phyloP scores from a whole-genome alignment of 2,329 filamentous ascomycete genomes.

The Paracoccidioides lutzii region DNA sequence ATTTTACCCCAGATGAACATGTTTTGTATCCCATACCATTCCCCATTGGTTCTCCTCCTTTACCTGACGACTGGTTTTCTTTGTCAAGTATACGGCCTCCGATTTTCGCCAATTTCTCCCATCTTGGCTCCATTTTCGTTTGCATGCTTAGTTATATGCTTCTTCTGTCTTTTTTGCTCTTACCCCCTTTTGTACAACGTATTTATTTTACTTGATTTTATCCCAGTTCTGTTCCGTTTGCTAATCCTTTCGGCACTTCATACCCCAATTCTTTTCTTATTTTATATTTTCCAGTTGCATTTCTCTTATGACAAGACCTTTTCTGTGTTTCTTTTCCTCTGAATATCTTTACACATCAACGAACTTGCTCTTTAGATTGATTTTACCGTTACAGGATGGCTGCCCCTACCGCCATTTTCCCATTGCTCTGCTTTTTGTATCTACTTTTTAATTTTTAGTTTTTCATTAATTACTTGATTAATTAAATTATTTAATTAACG shows the following conservation, averaged over 20 bases:
- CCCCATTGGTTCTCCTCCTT: not conserved
- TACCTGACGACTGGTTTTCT: not conserved
- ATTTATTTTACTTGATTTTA: not conserved
- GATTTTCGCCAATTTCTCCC: not conserved
- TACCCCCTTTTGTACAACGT: not conserved
- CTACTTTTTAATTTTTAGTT: too few species aligned
- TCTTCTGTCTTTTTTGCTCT: not conserved
- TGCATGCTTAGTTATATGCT: not conserved
- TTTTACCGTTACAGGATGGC: not conserved
- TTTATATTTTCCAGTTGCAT: not conserved
- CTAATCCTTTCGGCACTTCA: not conserved
- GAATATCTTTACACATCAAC: not conserved
- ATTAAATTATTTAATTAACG: too few species aligned
- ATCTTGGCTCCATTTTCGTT: not conserved
- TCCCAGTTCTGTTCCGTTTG: not conserved
- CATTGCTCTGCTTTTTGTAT: too few species aligned
- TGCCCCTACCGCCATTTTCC: too few species aligned
- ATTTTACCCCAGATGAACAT: not conserved
- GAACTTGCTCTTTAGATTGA: not conserved
- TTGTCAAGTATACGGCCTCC: not conserved
- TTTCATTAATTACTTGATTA: too few species aligned
- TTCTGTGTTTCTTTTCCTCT: not conserved
- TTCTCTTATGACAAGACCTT: not conserved
- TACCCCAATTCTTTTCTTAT: not conserved
- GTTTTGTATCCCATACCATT: not conserved